Evolutionary conservation across 768 basidiomycete genomes (phyloP).

Genomic region (Panellus pusillus): DNA sequence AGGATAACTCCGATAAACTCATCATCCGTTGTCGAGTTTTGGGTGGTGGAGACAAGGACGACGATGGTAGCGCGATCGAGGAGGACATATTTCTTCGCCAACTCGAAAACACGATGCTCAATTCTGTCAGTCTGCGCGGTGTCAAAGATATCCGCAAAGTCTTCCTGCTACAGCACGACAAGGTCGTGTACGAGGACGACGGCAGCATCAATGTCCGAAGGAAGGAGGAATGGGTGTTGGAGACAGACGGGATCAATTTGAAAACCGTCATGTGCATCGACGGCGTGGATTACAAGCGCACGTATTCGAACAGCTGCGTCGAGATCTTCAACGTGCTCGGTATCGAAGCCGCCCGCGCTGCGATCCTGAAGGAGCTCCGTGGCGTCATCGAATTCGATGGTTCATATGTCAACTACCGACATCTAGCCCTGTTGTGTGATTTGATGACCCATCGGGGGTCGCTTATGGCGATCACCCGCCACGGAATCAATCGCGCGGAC

Average conservation of each 20-base stretch:
- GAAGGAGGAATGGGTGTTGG: conserved; percentile 93
- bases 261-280: conserved; percentile 83
- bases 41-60: conserved; percentile 82
- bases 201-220: conserved; percentile 63
- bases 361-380: conserved; percentile 91
- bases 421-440: conserved; percentile 94
- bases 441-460: conserved; percentile 95
- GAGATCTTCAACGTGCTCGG: conserved; percentile 94
- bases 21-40: conserved; percentile 95
- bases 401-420: conserved; percentile 98
- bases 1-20: conserved; percentile 97
- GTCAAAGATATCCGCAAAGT: conserved; percentile 89
- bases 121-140: conserved; percentile 92
- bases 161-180: conserved; percentile 90
- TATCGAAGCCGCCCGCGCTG: conserved; percentile 94
- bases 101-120: conserved; percentile 95
- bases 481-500: conserved; percentile 98
- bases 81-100: conserved; percentile 97
- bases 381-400: conserved; percentile 98
- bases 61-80: conserved; percentile 73
- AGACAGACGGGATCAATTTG: conserved; percentile 82
- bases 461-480: conserved; percentile 98
- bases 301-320: conserved; percentile 95
- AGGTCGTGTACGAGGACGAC: conserved; percentile 60
- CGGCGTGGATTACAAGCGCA: conserved; percentile 90